Percentiles rank a stretch among this genome's conserved stretches.
Evolutionary conservation across 2,329 filamentous ascomycete genomes (phyloP).

Genomic region (Fusarium globosum): DNA sequence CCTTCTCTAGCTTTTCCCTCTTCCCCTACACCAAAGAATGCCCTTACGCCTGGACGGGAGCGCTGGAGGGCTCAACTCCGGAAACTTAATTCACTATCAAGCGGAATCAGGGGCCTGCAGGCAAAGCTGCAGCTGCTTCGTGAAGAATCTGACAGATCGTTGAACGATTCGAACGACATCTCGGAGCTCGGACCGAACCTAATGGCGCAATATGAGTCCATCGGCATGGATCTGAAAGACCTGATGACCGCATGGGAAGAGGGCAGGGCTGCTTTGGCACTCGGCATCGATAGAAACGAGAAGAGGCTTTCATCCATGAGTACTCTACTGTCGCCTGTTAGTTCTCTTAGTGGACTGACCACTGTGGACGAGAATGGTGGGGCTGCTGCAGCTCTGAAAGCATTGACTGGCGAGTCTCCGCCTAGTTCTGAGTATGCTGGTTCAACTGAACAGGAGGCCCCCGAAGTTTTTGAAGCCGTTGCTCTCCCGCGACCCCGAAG

Average conservation of each 20-base stretch:
- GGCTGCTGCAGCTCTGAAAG: constrained; percentile 74
- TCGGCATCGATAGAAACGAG: constrained; percentile 84
- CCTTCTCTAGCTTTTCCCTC: constrained; percentile 60
- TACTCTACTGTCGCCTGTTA: constrained; percentile 67
- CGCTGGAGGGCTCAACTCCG: constrained; percentile 87
- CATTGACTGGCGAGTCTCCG: constrained; percentile 77
- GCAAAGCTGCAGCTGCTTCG: constrained; percentile 93
- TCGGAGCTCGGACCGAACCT: constrained; percentile 82
- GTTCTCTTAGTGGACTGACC: constrained; percentile 75
- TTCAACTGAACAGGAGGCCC: constrained; percentile 71
- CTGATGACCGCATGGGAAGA: constrained; percentile 88
- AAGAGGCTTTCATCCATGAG: constrained; percentile 74
- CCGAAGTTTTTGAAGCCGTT: constrained; percentile 92
- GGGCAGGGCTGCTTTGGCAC: constrained; percentile 83
- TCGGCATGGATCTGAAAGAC: constrained; percentile 85
- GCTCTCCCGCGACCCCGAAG: constrained; percentile 77
- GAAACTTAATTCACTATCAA: constrained; percentile 87
- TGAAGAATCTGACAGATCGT: constrained; percentile 84
- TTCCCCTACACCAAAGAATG: constrained; percentile 67
- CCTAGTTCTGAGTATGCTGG: constrained; percentile 63
- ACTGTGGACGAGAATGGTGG: constrained; percentile 65
- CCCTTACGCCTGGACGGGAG: constrained; percentile 79
- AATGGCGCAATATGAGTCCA: constrained; percentile 92
- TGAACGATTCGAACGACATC: constrained; percentile 79
- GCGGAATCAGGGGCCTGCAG: constrained; percentile 90